Evolutionary conservation across 257 asterid species (phyloP).

Genomic region (Solanum commersonii): DNA sequence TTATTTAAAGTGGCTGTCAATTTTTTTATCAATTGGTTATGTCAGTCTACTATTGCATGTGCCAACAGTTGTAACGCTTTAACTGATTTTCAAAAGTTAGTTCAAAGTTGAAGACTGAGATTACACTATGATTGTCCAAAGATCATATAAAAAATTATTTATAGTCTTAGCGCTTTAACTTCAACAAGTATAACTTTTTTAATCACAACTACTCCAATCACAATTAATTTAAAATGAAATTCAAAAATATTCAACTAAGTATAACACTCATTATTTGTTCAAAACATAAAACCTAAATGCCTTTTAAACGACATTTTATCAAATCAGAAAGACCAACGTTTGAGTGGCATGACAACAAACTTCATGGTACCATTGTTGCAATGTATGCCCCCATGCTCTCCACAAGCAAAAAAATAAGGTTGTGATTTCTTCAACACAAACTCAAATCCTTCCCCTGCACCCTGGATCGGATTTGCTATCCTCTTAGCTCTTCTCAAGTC

Average conservation of each 20-base stretch:
- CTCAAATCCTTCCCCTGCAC: constrained; percentile 53
- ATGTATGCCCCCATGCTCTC: constrained; percentile 47
- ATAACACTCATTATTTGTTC: neutral
- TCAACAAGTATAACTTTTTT: no score
- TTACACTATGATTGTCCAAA: no score
- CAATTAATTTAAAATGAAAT: neutral
- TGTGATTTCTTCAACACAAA: constrained; percentile 48
- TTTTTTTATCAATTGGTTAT: neutral
- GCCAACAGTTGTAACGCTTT: neutral
- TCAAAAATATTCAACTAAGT: neutral
- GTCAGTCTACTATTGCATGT: neutral
- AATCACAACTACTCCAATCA: neutral
- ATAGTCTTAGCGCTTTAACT: no score
- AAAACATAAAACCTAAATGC: neutral
- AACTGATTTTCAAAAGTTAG: neutral
- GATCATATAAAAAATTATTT: no score
- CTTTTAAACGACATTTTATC: neutral
- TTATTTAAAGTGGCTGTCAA: neutral
- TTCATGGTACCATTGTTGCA: constrained; percentile 73
- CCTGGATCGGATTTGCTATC: constrained; percentile 34
- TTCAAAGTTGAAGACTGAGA: no score
- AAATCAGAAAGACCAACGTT: constrained; percentile 20
- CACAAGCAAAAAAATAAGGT: constrained; percentile 66
- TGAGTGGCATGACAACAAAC: constrained; percentile 51
- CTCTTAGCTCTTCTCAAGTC: constrained; percentile 47